These are phyloP conservation scores for Diaporthe helianthi DNA, from an alignment of 2,329 filamentous ascomycete species.

Conservation along the genomic window DNA sequence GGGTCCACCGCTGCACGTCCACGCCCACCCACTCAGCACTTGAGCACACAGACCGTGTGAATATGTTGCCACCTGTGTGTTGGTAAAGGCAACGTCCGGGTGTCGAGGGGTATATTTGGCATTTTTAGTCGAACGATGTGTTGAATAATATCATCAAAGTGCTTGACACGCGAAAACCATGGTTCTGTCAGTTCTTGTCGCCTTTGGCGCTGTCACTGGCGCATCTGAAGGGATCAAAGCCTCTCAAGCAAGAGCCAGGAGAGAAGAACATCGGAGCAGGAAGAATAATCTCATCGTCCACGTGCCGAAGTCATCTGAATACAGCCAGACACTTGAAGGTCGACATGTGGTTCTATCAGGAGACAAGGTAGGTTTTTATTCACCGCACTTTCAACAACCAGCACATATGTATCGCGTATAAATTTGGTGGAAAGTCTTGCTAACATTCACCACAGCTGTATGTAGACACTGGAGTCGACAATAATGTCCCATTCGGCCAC, in stretches of 20 bases:
- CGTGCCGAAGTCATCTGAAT: constrained; percentile 54
- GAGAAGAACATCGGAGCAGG: constrained; percentile 55
- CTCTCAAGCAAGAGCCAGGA: constrained; percentile 52
- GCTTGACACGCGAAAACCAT: neutral
- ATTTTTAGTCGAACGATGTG: neutral
- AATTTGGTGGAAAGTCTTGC: neutral
- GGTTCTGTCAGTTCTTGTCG: constrained; percentile 45
- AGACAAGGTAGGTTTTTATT: constrained; percentile 45
- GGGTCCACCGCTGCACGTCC: constrained; percentile 5
- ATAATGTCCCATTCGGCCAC: constrained; percentile 49
- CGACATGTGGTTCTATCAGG: constrained; percentile 53
- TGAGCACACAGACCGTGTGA: constrained; percentile 24
- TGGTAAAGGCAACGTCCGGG: neutral
- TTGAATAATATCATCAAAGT: neutral
- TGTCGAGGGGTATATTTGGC: neutral
- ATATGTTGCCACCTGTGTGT: constrained; percentile 7
- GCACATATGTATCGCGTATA: neutral
- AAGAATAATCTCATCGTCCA: constrained; percentile 56
- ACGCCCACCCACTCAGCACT: no score
- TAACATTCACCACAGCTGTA: constrained; percentile 46
- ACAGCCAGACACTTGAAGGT: constrained; percentile 51
- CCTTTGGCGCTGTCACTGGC: constrained; percentile 53
- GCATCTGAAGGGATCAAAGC: constrained; percentile 55
- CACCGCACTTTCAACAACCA: neutral
- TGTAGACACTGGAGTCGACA: constrained; percentile 50